Evolutionary conservation across 257 asterid genomes (phyloP), one percentile per base, ranked within the genome.

Genomic region (Hygrophila difformis): DNA sequence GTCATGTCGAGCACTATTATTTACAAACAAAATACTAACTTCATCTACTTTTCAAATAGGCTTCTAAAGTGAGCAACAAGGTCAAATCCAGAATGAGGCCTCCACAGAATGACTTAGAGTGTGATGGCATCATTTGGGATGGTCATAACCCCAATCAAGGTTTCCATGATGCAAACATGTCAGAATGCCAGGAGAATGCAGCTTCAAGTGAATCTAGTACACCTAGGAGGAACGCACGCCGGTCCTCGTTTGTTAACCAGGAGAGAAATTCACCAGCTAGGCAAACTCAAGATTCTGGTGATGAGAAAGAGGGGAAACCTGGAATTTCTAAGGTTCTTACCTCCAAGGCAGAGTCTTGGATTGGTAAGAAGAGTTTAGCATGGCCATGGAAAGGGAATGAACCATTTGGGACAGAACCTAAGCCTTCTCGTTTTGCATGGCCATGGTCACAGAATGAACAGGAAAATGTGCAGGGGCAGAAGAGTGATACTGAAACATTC

Each of bases 381-480:
- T 91, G 98, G 98, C 93, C 87, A 1, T 85, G 89, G 93, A 85
- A 73, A 56, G 94, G 81, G 53, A 64, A 74, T 47, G 94, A 78
- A 53, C 67, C 40, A 49, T 94, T 78, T 12, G 86, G 66, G 49
- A 49, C 80, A 42, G 93, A 87, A 57, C 56, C 76, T 11, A 78
- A 64, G 61, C 61, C 78, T 18, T 45, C 78, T 16, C 81, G 68
- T 14, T 77, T 79, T 68, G 74, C 58, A 28, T 81, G 95, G 88
- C 84, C 94, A 1, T 78, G 93, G 95, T 53, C 66, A 40, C 76
- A 69, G 19, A 71, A 61, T 51, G 88, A 86, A 54, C 82, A 70
- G 33, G 93, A 77, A 39, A 69, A 67, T 49, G 96, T 72, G 40
- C 41, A 42, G 19, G 72, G 73, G 56, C 75, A 53, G 42, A 84